Conservation (phyloP, 768 basidiomycete genomes). For the Trametes punicea region DNA sequence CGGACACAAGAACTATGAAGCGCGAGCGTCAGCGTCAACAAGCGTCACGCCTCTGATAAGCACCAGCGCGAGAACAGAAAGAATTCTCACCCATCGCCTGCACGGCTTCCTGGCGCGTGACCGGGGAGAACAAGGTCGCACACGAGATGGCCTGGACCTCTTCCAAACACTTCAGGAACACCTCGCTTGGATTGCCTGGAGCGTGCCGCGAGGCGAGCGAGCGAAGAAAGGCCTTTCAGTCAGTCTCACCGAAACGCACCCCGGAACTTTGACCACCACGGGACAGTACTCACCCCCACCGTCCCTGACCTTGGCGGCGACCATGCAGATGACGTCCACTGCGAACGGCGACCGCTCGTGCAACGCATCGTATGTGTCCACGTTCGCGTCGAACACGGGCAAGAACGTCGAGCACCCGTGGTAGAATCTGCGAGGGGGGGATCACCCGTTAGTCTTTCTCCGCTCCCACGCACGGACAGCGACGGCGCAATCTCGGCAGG, state of each 20-base stretch:
- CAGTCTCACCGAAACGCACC: background rate
- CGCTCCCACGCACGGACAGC: constrained; percentile 9
- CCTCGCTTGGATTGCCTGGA: constrained; percentile 70
- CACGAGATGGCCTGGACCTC: constrained; percentile 86
- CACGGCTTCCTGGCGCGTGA: constrained; percentile 80
- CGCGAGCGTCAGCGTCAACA: background rate
- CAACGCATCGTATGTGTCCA: constrained; percentile 85
- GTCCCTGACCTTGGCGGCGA: constrained; percentile 85
- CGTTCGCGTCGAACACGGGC: constrained; percentile 77
- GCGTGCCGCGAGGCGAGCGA: background rate
- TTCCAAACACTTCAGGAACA: constrained; percentile 67
- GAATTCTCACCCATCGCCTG: constrained; percentile 92
- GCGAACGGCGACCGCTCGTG: constrained; percentile 92
- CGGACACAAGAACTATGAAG: constrained; percentile 74
- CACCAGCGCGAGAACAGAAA: too few species aligned
- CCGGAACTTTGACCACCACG: background rate
- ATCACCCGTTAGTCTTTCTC: constrained; percentile 4
- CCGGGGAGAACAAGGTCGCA: constrained; percentile 84
- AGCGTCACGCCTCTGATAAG: background rate
- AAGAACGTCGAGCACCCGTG: constrained; percentile 90
- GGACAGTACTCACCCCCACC: constrained; percentile 65
- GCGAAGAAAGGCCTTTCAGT: background rate
- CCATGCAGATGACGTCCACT: constrained; percentile 90
- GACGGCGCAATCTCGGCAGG: constrained; percentile 5
- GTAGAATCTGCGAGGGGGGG: constrained; percentile 61